A percentile compares a stretch with the other conserved stretches of the same genome.
phyloP scores from a whole-genome alignment of 371 early-diverging fungal species.

The Rhizopus sp. region DNA sequence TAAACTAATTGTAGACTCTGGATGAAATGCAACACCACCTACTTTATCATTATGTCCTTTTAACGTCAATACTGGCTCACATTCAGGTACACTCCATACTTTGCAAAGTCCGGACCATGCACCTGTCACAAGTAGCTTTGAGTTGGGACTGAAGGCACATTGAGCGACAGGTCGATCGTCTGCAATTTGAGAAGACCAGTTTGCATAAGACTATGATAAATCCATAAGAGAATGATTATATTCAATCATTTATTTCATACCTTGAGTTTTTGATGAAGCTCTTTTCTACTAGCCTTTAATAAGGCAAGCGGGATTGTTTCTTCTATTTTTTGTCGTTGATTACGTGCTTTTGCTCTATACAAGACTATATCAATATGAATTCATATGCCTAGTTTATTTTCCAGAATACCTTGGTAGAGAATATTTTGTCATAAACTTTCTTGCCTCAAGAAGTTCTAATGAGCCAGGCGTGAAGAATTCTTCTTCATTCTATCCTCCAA shows the following conservation, averaged over 20 bases:
- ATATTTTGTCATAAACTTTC: slow-evolving; percentile 75
- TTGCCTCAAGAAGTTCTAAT: slow-evolving; percentile 65
- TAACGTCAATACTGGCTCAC: slow-evolving; percentile 58
- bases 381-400: background rate
- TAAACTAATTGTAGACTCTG: slow-evolving; percentile 70
- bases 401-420: slow-evolving; percentile 73
- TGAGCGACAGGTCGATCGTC: slow-evolving; percentile 89
- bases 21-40: slow-evolving; percentile 90
- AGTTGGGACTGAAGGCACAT: slow-evolving; percentile 82
- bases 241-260: slow-evolving; percentile 31
- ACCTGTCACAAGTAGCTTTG: slow-evolving; percentile 76
- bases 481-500: slow-evolving; percentile 47
- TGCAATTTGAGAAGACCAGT: slow-evolving; percentile 84
- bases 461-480: slow-evolving; percentile 91
- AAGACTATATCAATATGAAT: background rate
- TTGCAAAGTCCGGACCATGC: slow-evolving; percentile 87
- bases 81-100: slow-evolving; percentile 85
- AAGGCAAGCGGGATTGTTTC: slow-evolving; percentile 70
- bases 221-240: slow-evolving; percentile 28
- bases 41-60: slow-evolving; percentile 87
- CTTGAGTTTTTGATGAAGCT: slow-evolving; percentile 73
- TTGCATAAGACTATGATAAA: slow-evolving; percentile 51
- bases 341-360: slow-evolving; percentile 71
- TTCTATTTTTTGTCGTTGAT: slow-evolving; percentile 70
- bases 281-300: slow-evolving; percentile 76